Conservation (phyloP, 1,139 yeast species). For the Pneumocystis oryctolagi region DNA sequence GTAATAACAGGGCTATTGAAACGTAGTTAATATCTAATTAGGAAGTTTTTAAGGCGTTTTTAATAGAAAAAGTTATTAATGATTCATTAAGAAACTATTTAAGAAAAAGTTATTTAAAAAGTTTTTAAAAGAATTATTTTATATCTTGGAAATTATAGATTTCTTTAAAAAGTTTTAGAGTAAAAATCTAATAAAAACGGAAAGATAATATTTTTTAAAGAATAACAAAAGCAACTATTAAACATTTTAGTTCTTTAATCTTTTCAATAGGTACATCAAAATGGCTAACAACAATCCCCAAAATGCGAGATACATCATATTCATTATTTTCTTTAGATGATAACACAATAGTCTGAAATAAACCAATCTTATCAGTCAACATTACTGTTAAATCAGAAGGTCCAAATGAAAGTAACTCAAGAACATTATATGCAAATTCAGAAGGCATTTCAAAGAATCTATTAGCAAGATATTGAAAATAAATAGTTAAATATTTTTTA, state of each 20-base stretch:
- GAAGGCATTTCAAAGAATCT: neutral
- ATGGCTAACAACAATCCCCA: slow-evolving; percentile 46
- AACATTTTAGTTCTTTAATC: slow-evolving; percentile 13
- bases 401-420: slow-evolving; percentile 21
- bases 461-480: slow-evolving; percentile 27
- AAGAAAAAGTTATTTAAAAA: too few species aligned
- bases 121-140: too few species aligned
- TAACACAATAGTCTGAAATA: slow-evolving; percentile 19
- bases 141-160: too few species aligned
- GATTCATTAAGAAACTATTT: too few species aligned
- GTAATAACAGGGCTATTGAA: too few species aligned
- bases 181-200: too few species aligned
- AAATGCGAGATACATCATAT: slow-evolving; percentile 30
- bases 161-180: too few species aligned
- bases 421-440: neutral
- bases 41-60: too few species aligned
- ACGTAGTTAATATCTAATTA: too few species aligned
- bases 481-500: slow-evolving; percentile 19
- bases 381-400: slow-evolving; percentile 19
- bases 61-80: too few species aligned
- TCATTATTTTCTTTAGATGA: slow-evolving; percentile 20
- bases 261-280: slow-evolving; percentile 20
- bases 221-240: too few species aligned
- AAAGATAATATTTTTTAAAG: too few species aligned
- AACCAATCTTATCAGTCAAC: slow-evolving; percentile 16